These are phyloP conservation scores for Boeremia lycopersici DNA, from an alignment of 2,329 filamentous ascomycete species.

Conservation along the genomic window DNA sequence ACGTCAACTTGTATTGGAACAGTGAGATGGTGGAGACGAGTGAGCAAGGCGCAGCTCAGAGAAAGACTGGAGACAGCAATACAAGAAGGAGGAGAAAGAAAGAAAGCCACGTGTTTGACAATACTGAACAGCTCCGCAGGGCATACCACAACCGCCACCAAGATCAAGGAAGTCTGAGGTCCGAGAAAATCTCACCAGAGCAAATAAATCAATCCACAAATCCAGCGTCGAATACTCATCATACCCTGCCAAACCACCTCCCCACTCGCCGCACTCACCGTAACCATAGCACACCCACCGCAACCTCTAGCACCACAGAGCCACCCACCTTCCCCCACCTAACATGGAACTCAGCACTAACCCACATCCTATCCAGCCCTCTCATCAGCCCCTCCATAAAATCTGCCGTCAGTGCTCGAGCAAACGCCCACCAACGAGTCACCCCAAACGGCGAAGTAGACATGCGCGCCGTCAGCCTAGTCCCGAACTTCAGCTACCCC, in stretches of 20 bases:
- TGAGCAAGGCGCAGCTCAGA: background rate
- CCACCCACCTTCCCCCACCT: background rate
- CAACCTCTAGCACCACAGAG: background rate
- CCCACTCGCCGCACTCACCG: too few relatives aligned
- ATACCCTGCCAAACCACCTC: too few relatives aligned
- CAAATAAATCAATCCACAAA: background rate
- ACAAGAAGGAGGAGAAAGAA: background rate
- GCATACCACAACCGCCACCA: background rate
- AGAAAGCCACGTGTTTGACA: background rate
- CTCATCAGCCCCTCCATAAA: constrained; percentile 6
- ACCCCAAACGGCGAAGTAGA: background rate
- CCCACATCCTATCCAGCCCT: background rate
- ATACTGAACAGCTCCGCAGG: background rate
- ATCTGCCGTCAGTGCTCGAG: background rate
- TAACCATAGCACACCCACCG: too few relatives aligned
- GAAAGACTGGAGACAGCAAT: background rate
- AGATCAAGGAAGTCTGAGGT: background rate
- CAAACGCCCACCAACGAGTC: background rate
- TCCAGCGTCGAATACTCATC: too few relatives aligned
- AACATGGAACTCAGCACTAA: constrained; percentile 16
- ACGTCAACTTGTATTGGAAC: constrained; percentile 26
- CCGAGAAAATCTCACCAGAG: background rate
- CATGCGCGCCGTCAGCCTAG: constrained; percentile 13
- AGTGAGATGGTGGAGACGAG: constrained; percentile 25
- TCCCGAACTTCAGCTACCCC: constrained; percentile 35